phyloP scores from a whole-genome alignment of 164 flowering plant species.

The Amborella trichopoda region DNA sequence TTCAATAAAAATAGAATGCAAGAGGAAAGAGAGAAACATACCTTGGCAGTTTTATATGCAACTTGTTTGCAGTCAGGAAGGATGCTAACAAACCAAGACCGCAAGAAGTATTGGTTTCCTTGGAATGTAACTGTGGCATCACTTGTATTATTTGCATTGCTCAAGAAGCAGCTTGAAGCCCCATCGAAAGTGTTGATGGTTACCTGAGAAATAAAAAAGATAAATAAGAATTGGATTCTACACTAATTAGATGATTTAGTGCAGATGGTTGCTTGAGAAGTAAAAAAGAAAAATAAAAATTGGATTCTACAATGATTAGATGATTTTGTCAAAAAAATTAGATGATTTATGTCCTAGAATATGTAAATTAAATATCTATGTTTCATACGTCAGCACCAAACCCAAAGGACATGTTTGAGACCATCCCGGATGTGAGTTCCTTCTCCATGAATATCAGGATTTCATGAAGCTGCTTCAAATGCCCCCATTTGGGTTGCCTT shows the following conservation, averaged over 20 bases:
- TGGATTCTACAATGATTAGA: background rate
- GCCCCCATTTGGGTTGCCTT: constrained; percentile 43
- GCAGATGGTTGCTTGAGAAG: no score
- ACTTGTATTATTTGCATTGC: constrained; percentile 17
- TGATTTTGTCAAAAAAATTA: no score
- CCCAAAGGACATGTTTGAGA: background rate
- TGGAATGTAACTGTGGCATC: constrained; percentile 22
- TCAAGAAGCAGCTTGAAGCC: constrained; percentile 35
- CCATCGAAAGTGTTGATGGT: constrained; percentile 7
- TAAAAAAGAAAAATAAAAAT: no score
- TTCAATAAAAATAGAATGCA: background rate
- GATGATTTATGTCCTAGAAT: no score
- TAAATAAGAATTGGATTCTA: no score
- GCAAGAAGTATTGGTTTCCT: constrained; percentile 26
- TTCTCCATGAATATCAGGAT: constrained; percentile 20
- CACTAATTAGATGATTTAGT: no score
- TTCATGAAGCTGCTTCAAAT: constrained; percentile 28
- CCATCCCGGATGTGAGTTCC: constrained; percentile 5
- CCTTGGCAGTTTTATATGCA: constrained; percentile 60
- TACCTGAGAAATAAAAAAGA: background rate
- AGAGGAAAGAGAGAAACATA: background rate
- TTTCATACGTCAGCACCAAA: background rate
- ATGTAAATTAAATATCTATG: no score
- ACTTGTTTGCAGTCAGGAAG: constrained; percentile 42
- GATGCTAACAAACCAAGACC: constrained; percentile 79